Evolutionary conservation across 179 eudicot genomes (phyloP), one percentile per base, ranked within the genome.

Genomic region (Amaranthus tricolor): DNA sequence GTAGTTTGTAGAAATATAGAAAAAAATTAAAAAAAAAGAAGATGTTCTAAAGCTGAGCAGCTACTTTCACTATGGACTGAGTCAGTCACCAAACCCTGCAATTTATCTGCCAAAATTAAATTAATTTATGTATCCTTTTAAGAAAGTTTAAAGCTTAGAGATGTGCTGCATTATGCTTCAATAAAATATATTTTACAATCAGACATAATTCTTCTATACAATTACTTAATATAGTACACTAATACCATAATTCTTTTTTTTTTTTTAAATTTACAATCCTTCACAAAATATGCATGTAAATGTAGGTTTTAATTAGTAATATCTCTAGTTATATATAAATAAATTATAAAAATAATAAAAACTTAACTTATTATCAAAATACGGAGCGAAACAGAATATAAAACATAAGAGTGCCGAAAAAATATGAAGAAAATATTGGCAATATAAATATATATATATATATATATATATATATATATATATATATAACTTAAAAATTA

Each of bases 121-220:
- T 20, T 5, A 10, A 53, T 70, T 21, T 5, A 63, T 63, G 3
- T 70, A 14, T 53, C 52, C 9, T 61, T 31, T 71, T 19, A 59
- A 65, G 45, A 63, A 17, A 31, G 70, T 51, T 49, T 68, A 68
- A 45, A 31, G 78, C 77, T 43, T 52, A 70, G 21, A 80, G 77
- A 76, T 76, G 77, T 80, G 77, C 77, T 60, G 51, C 74, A 76
- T 80, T 66, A 72, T 80, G 80, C 77, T 72, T 9, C 48, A 76
- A 31, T 67, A 59, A 70, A 75, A 31, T 48, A 31, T 48, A 75
- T 20, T 71, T 14, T 56, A 51, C 6, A 45, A 50, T 52, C 70
- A 17, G 69, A 60, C 74, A 72, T 47, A 31, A 1, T 68, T 16
- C 63, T 16, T 45, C 77, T 17, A 21, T 40, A 17, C 52, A 52